phyloP scores from a whole-genome alignment of 371 early-diverging fungal genomes.

The Umbelopsis sp. region DNA sequence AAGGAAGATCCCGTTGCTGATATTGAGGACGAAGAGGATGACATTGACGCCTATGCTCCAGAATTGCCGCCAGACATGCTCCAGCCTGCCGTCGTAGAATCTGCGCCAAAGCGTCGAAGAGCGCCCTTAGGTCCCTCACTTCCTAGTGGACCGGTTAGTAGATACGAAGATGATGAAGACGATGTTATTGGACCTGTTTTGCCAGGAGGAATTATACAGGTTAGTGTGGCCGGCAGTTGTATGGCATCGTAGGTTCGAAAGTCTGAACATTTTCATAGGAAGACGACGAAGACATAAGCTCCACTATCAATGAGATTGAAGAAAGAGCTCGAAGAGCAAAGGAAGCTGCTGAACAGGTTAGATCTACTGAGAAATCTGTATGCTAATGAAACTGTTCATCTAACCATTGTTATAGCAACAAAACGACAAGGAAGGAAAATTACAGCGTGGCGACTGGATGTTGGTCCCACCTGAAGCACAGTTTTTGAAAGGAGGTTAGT shows the following conservation, averaged over 20 bases:
- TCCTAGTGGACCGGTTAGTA: conserved; percentile 31
- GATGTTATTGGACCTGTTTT: conserved; percentile 56
- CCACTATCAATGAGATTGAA: conserved; percentile 38
- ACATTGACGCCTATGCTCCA: conserved; percentile 56
- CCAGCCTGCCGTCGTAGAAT: conserved; percentile 29
- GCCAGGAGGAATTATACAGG: conserved; percentile 46
- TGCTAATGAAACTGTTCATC: not conserved
- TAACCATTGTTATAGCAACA: conserved; percentile 22
- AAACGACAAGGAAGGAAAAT: conserved; percentile 32
- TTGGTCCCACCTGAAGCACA: conserved; percentile 65
- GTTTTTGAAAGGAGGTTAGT: conserved; percentile 51
- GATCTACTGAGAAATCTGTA: not conserved
- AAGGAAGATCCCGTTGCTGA: not conserved
- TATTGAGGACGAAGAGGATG: conserved; percentile 21
- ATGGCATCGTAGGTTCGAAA: too few relatives aligned
- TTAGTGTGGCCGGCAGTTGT: conserved; percentile 21
- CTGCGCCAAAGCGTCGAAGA: conserved; percentile 30
- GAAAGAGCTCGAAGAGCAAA: conserved; percentile 36
- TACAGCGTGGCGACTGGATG: conserved; percentile 72
- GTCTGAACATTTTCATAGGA: conserved; percentile 21
- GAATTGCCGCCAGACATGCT: conserved; percentile 61
- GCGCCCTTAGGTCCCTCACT: conserved; percentile 50
- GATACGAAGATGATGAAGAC: conserved; percentile 41
- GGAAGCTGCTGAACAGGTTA: conserved; percentile 45
- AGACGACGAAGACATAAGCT: conserved; percentile 32